Conservation (phyloP, 2,329 filamentous ascomycete species). For the Aspergillus pseudoglaucus region DNA sequence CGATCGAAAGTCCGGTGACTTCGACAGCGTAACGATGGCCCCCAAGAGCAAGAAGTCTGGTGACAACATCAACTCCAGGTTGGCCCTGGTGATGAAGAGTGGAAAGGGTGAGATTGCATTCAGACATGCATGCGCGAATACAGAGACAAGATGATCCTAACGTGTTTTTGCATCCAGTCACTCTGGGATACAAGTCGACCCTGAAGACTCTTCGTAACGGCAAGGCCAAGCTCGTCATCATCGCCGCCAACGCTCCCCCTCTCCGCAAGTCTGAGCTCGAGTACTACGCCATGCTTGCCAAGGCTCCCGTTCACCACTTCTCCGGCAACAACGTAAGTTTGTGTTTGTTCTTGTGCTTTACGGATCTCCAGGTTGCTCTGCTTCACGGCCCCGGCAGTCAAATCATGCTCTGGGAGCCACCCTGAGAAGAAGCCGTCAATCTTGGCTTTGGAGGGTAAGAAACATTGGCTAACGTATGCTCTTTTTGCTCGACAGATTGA, state of each 20-base stretch:
- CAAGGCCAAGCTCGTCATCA: conserved; percentile 98
- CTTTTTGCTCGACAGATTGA: conserved; percentile 65
- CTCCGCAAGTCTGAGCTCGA: conserved; percentile 97
- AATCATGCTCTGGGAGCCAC: conserved; percentile 67
- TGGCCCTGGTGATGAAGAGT: conserved; percentile 63
- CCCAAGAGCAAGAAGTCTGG: conserved; percentile 69
- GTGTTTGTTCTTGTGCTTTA: not conserved
- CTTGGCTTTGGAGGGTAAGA: conserved; percentile 17
- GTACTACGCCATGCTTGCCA: conserved; percentile 86
- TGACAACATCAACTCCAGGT: conserved; percentile 67
- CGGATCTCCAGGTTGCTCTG: conserved; percentile 67
- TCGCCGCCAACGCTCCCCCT: conserved; percentile 91
- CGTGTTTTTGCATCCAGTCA: conserved; percentile 49
- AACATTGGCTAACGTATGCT: conserved; percentile 48
- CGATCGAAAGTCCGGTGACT: conserved; percentile 11
- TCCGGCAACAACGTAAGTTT: conserved; percentile 94
- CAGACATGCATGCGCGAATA: not conserved
- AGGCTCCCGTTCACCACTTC: conserved; percentile 97
- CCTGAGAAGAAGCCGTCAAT: conserved; percentile 82
- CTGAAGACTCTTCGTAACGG: conserved; percentile 86
- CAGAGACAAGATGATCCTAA: conserved; percentile 4
- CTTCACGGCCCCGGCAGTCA: conserved; percentile 99
- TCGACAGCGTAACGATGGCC: conserved; percentile 52
- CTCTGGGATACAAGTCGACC: conserved; percentile 81
- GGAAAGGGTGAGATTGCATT: conserved; percentile 31